Conservation (phyloP, 495 filamentous ascomycete genomes). For the Podospora anserina region DNA sequence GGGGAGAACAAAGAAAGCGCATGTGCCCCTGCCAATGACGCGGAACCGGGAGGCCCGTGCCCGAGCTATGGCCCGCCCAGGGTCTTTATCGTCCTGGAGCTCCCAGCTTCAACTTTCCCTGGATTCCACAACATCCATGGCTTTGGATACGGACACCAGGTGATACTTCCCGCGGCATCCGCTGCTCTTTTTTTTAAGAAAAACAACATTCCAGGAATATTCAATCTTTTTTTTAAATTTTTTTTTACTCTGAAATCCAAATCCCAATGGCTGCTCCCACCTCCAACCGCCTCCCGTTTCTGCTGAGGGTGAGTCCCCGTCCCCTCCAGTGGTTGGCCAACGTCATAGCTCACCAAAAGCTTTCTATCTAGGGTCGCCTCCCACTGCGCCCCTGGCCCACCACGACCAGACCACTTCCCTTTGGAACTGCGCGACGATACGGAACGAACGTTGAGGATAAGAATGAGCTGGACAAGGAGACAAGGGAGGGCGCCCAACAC, state of each 20-base stretch:
- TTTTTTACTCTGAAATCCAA: neutral
- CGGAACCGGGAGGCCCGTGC: conserved; percentile 3
- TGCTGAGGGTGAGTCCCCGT: conserved; percentile 25
- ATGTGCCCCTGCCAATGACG: conserved; percentile 19
- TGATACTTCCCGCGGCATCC: conserved; percentile 23
- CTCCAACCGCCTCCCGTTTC: conserved; percentile 24
- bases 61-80: neutral
- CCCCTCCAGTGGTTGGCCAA: conserved; percentile 7
- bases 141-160: conserved; percentile 17
- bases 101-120: neutral
- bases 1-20: neutral
- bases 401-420: conserved; percentile 8
- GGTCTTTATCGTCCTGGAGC: neutral
- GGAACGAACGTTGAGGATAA: conserved; percentile 19
- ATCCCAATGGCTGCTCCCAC: conserved; percentile 24
- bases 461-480: conserved; percentile 18
- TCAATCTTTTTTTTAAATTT: neutral
- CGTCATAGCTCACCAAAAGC: conserved; percentile 24
- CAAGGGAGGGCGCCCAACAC: conserved; percentile 21
- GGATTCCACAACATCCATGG: conserved; percentile 17
- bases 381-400: conserved; percentile 18
- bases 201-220: neutral
- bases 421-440: conserved; percentile 19
- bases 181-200: conserved; percentile 16
- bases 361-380: conserved; percentile 30